Conservation (phyloP, 371 early-diverging fungal species). For the Capillidium rhysosporum region DNA sequence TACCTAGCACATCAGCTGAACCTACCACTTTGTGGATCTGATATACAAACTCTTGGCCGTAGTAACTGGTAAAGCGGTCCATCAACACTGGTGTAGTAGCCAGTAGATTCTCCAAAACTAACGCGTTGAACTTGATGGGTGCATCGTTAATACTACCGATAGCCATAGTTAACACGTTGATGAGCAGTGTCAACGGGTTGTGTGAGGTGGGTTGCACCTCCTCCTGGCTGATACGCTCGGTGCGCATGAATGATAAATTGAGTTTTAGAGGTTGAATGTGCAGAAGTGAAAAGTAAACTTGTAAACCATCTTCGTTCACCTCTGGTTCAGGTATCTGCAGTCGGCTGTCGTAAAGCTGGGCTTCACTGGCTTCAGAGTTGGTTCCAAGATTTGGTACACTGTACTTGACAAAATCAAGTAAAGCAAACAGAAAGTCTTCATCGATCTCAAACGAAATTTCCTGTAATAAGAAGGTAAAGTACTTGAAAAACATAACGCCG, state of each 20-base stretch:
- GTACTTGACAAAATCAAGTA: constrained; percentile 69
- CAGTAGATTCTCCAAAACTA: constrained; percentile 74
- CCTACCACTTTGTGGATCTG: constrained; percentile 90
- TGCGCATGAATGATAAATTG: constrained; percentile 79
- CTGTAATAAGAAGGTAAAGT: constrained; percentile 71
- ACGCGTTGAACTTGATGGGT: constrained; percentile 74
- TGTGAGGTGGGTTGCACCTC: constrained; percentile 14
- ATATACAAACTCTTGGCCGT: constrained; percentile 71
- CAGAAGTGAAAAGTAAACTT: constrained; percentile 85
- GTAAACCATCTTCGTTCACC: constrained; percentile 34
- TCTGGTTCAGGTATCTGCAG: constrained; percentile 52
- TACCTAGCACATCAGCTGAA: constrained; percentile 92
- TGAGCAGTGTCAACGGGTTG: constrained; percentile 28
- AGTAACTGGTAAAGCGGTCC: constrained; percentile 65
- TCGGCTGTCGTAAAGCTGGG: constrained; percentile 21
- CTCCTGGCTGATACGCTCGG: constrained; percentile 33
- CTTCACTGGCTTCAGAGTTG: constrained; percentile 10
- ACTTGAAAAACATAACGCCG: constrained; percentile 80
- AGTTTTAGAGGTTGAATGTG: constrained; percentile 87
- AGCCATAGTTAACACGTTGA: constrained; percentile 88
- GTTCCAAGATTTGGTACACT: constrained; percentile 31
- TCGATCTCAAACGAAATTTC: constrained; percentile 83
- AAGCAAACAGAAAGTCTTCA: constrained; percentile 66
- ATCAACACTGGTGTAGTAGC: constrained; percentile 52
- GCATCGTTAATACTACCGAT: constrained; percentile 82